These are phyloP conservation scores for Cubamyces lactineus DNA, from an alignment of 768 basidiomycete species.

Conservation along the genomic window DNA sequence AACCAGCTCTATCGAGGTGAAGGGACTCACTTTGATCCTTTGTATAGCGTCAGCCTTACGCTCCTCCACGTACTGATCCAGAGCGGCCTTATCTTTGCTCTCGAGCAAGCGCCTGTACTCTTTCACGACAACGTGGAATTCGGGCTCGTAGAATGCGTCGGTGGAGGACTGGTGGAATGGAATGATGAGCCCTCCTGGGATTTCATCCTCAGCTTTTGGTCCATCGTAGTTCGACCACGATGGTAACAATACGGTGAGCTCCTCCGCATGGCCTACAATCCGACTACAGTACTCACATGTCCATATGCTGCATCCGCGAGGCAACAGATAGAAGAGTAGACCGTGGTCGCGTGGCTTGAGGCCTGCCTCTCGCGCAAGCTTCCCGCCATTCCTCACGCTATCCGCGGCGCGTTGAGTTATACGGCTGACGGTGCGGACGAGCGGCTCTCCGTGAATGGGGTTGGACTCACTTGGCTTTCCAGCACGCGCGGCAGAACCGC, in stretches of 20 bases:
- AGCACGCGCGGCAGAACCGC: slow-evolving; percentile 17
- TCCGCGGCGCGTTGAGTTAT: too few species aligned
- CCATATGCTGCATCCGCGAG: neutral
- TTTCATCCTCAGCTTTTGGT: too few species aligned
- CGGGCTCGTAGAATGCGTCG: slow-evolving; percentile 1
- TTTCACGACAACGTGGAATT: slow-evolving; percentile 1
- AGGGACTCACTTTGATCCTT: slow-evolving; percentile 1
- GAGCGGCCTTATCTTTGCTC: neutral
- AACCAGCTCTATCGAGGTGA: too few species aligned
- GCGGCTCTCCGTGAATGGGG: too few species aligned
- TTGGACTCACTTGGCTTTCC: slow-evolving; percentile 11
- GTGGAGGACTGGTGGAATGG: neutral
- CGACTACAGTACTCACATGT: too few species aligned
- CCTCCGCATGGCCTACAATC: too few species aligned
- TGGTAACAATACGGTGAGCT: too few species aligned
- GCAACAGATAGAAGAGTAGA: neutral
- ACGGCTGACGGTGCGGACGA: too few species aligned
- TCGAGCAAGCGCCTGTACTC: neutral
- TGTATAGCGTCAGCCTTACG: neutral
- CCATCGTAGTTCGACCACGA: too few species aligned
- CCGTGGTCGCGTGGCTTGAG: neutral
- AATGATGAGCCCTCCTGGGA: too few species aligned
- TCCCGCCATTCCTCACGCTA: slow-evolving; percentile 6
- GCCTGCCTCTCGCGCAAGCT: neutral
- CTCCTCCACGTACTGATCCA: slow-evolving; percentile 3